These are phyloP conservation scores for Termitomyces sp. DNA, from an alignment of 768 basidiomycete species.

Conservation along the genomic window DNA sequence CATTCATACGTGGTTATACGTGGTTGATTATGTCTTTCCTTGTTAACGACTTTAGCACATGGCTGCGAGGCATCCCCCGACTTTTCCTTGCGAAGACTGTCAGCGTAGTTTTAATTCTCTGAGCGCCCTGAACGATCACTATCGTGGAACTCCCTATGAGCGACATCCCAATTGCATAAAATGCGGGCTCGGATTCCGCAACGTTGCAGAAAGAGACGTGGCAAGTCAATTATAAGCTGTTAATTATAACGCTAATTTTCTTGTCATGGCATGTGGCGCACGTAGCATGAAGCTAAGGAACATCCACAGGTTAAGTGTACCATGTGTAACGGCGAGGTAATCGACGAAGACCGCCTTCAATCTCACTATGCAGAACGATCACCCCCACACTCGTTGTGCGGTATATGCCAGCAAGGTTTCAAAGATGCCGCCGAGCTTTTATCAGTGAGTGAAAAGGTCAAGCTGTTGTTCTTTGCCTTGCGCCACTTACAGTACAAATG, in stretches of 20 bases:
- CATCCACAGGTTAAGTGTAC: neutral
- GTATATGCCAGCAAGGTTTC: neutral
- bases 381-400: neutral
- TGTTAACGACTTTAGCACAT: neutral
- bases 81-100: neutral
- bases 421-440: neutral
- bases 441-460: neutral
- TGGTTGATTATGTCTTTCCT: neutral
- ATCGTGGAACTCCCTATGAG: conserved; percentile 2
- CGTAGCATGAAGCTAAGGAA: neutral
- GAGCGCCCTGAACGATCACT: conserved; percentile 4
- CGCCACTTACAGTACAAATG: neutral
- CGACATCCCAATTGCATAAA: conserved; percentile 7
- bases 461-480: neutral
- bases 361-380: neutral
- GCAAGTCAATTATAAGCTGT: neutral
- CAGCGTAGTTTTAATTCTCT: neutral
- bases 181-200: conserved; percentile 5
- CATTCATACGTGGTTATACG: neutral
- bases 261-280: neutral
- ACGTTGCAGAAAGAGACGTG: neutral
- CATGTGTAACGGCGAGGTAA: neutral
- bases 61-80: conserved; percentile 3
- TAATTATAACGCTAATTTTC: neutral
- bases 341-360: neutral